phyloP scores from a whole-genome alignment of 768 basidiomycete genomes.

The Postia placenta region DNA sequence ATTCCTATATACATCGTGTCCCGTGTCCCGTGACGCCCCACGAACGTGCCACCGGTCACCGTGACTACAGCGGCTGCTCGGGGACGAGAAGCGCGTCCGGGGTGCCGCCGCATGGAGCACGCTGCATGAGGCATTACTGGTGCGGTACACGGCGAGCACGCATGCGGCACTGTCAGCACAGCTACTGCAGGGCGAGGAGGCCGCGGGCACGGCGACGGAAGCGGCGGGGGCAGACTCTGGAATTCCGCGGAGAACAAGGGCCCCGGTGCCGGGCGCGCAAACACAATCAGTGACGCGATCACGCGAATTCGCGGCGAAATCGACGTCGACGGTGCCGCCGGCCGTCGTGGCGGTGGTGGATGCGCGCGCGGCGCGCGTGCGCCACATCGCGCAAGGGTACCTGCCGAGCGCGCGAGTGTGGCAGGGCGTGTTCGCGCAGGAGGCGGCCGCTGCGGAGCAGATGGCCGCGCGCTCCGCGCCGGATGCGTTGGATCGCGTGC shows the following conservation, averaged over 20 bases:
- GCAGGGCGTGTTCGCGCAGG: slow-evolving; percentile 34
- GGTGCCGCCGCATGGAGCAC: slow-evolving; percentile 28
- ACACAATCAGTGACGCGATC: neutral
- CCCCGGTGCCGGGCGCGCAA: slow-evolving; percentile 4
- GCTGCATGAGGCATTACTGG: slow-evolving; percentile 42
- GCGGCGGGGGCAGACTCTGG: neutral
- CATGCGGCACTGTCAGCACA: slow-evolving; percentile 10
- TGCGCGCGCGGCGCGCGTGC: slow-evolving; percentile 25
- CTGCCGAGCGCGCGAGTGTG: slow-evolving; percentile 39
- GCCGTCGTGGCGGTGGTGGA: slow-evolving; percentile 4
- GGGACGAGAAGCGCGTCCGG: slow-evolving; percentile 38
- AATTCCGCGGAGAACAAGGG: neutral
- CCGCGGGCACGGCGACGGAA: neutral
- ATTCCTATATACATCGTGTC: slow-evolving; percentile 1
- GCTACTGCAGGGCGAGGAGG: slow-evolving; percentile 20
- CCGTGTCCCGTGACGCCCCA: slow-evolving; percentile 15
- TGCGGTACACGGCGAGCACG: slow-evolving; percentile 33
- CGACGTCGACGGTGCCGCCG: neutral
- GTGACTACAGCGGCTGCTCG: slow-evolving; percentile 25
- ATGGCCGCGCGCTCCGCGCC: slow-evolving; percentile 23
- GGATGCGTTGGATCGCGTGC: slow-evolving; percentile 15
- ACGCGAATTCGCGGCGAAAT: neutral
- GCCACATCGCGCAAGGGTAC: slow-evolving; percentile 35
- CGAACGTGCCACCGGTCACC: too few relatives aligned
- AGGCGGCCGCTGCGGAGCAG: slow-evolving; percentile 7